Base-by-base conservation (phyloP, 2,329 filamentous ascomycete genomes). In the Rutstroemia sydowiana region DNA sequence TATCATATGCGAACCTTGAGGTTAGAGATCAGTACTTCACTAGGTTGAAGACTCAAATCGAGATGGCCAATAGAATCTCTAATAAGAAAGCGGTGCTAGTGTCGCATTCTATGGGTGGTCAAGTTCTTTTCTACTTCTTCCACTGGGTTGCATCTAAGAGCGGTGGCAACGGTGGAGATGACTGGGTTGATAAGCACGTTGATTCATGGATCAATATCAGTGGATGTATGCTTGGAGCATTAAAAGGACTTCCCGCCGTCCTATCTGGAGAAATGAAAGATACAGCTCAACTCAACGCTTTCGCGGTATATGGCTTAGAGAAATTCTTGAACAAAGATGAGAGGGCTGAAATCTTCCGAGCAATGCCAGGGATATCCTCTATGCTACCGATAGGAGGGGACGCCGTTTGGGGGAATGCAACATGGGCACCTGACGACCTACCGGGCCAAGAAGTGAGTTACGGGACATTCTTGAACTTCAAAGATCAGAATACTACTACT, bases 191-290 rank as follows among this genome's bases (percentile, higher is more conserved):
- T 54, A 79, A 78, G 16, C 79, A 96, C 65, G 76, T 98, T 47
- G 93, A 95, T 59, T 87, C 88, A 2, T 98, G 95, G 91, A 95
- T 98, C 73, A 98, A 98, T 67, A 90, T 98, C 63, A 93, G 87
- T 59, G 93, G 93, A 5, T 98, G 92, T 69, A 96, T 98, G 92
- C 82, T 98, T 5, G 93, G 93, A 13, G 90, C 93, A 2, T 76
- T 90, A 53, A 98, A 98, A 71, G 92, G 87, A 53, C 72, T 97
- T 32, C 88, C 93, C 0, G 92, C 93, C 0, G 80, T 97, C 0
- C 75, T 98, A 1, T 96, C 91, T 0, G 93, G 93, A 28, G 93
- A 98, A 69, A 98, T 98, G 93, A 89, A 92, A 59, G 93, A 98
- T 65, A 98, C 93, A 0, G 93, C 92, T 1, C 93, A 97, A 68